Conservation (phyloP, 768 basidiomycete genomes). For the Calocera viscosa region DNA sequence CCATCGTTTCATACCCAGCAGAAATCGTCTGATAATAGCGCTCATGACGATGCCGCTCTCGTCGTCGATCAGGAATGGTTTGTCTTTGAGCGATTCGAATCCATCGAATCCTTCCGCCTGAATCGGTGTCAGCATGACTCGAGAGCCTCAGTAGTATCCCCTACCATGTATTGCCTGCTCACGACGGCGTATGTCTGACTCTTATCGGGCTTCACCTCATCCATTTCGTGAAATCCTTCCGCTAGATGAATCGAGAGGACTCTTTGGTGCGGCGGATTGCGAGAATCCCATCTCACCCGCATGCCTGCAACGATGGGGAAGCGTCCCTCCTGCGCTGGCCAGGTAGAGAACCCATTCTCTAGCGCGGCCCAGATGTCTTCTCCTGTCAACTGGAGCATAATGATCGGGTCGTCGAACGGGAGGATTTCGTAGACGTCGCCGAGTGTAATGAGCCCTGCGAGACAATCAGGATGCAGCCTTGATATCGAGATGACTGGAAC, state of each 20-base stretch:
- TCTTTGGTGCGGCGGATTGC: constrained; percentile 52
- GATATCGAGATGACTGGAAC: constrained; percentile 1
- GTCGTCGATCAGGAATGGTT: constrained; percentile 62
- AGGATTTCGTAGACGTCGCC: constrained; percentile 82
- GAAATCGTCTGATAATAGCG: constrained; percentile 65
- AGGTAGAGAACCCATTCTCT: constrained; percentile 58
- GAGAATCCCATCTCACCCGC: constrained; percentile 77
- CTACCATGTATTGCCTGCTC: constrained; percentile 68
- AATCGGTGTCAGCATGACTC: not conserved
- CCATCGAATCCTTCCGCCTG: constrained; percentile 67
- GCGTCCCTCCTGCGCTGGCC: constrained; percentile 87
- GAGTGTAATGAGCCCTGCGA: constrained; percentile 55
- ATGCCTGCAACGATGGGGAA: constrained; percentile 83
- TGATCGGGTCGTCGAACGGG: constrained; percentile 74
- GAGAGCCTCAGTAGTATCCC: not conserved
- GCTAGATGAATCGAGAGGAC: constrained; percentile 60
- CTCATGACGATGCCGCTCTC: constrained; percentile 73
- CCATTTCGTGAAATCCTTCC: constrained; percentile 29
- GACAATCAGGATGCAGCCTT: not conserved
- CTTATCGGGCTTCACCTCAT: constrained; percentile 40
- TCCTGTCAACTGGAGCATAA: constrained; percentile 72
- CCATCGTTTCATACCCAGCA: constrained; percentile 47
- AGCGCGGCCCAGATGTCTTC: constrained; percentile 65
- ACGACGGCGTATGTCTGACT: constrained; percentile 62
- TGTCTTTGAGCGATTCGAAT: constrained; percentile 51